Conservation (phyloP, 257 asterid species). For the Lycium ferocissimum region DNA sequence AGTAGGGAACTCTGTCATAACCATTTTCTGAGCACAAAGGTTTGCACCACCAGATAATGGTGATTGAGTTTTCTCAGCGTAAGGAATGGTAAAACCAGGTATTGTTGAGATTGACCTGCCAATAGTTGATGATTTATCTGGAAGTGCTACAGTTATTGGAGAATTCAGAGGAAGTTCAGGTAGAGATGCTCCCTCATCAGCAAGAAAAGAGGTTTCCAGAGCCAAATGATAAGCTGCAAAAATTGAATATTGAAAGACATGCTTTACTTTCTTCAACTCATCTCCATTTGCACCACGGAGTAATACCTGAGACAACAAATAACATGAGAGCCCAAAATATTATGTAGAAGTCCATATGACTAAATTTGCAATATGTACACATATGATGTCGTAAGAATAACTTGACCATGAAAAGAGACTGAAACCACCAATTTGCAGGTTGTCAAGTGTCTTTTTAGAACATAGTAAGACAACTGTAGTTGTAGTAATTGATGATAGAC, state of each 20-base stretch:
- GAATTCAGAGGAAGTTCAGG: conserved; percentile 75
- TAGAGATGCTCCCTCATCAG: conserved; percentile 96
- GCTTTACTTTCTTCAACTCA: conserved; percentile 94
- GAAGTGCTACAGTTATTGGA: conserved; percentile 82
- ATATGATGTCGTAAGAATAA: background rate
- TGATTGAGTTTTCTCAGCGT: conserved; percentile 50
- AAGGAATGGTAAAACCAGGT: conserved; percentile 61
- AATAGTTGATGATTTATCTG: conserved; percentile 66
- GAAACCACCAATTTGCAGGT: conserved; percentile 28
- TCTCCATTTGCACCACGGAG: conserved; percentile 90
- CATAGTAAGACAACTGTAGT: conserved; percentile 18
- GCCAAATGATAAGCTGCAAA: conserved; percentile 99
- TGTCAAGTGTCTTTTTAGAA: background rate
- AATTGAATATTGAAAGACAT: conserved; percentile 86
- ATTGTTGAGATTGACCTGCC: conserved; percentile 80
- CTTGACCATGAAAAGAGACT: background rate
- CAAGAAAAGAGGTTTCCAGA: conserved; percentile 95
- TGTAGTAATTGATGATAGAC: conserved; percentile 39
- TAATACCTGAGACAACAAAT: conserved; percentile 66
- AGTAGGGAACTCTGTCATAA: conserved; percentile 40
- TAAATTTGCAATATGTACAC: background rate
- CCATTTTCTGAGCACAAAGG: conserved; percentile 43
- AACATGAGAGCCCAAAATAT: background rate
- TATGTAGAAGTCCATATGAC: conserved; percentile 4
- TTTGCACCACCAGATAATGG: conserved; percentile 51